These are phyloP conservation scores for Nyssa sinensis DNA, from an alignment of 148 eudicot genomes.

Conservation along the genomic window DNA sequence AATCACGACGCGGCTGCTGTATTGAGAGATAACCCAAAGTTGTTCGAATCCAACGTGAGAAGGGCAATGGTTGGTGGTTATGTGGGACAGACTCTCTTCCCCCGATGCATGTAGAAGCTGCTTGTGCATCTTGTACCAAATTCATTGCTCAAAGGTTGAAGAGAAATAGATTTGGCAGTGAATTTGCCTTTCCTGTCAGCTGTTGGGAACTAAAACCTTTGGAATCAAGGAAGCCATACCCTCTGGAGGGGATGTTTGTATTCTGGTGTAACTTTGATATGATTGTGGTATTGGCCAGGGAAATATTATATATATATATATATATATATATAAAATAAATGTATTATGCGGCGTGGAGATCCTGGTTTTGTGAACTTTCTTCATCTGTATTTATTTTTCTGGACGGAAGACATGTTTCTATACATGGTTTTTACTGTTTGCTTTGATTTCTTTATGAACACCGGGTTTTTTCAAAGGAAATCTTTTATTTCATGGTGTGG, in stretches of 20 bases:
- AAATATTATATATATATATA: no score
- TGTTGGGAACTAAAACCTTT: neutral
- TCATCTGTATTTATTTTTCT: neutral
- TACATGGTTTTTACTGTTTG: no score
- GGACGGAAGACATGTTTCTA: no score
- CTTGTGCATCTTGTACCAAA: neutral
- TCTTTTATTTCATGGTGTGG: no score
- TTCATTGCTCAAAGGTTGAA: slow-evolving; percentile 1
- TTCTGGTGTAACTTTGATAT: no score
- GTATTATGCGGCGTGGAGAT: neutral
- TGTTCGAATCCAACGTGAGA: slow-evolving; percentile 75
- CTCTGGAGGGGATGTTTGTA: neutral
- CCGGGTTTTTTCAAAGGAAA: no score
- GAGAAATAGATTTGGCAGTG: neutral
- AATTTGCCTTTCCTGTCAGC: slow-evolving; percentile 3
- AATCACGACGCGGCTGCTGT: slow-evolving; percentile 93
- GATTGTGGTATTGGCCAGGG: no score
- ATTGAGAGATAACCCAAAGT: slow-evolving; percentile 78
- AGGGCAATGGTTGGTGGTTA: slow-evolving; percentile 89
- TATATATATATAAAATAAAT: neutral
- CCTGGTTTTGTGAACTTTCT: neutral
- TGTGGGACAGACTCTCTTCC: slow-evolving; percentile 73
- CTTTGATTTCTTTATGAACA: no score
- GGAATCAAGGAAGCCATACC: neutral
- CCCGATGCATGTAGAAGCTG: slow-evolving; percentile 46